These are phyloP conservation scores for Nymphaea thermarum DNA, from an alignment of 164 flowering plant species.

Conservation along the genomic window DNA sequence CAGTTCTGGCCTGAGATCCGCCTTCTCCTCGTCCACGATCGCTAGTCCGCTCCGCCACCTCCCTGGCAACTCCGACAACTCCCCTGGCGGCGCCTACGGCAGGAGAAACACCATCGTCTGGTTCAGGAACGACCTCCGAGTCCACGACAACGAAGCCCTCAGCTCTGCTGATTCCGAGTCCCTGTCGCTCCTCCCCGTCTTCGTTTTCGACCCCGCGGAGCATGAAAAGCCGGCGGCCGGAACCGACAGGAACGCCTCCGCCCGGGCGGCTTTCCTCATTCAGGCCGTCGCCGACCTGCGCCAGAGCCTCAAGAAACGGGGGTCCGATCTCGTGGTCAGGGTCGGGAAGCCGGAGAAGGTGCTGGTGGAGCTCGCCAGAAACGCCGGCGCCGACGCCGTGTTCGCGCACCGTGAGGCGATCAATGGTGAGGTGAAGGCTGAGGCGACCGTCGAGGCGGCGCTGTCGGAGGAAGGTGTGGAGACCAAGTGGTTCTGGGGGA, in stretches of 20 bases:
- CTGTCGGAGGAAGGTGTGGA: slow-evolving; percentile 86
- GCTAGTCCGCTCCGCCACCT: slow-evolving; percentile 37
- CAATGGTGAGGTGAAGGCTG: slow-evolving; percentile 61
- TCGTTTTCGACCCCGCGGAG: slow-evolving; percentile 82
- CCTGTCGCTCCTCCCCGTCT: slow-evolving; percentile 73
- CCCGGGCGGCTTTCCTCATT: slow-evolving; percentile 62
- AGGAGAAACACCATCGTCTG: slow-evolving; percentile 75
- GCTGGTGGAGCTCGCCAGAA: slow-evolving; percentile 61
- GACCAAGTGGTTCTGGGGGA: slow-evolving; percentile 87
- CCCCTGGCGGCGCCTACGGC: slow-evolving; percentile 47
- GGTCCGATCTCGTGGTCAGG: slow-evolving; percentile 79
- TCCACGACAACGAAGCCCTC: slow-evolving; percentile 81
- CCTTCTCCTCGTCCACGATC: slow-evolving; percentile 51
- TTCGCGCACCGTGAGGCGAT: slow-evolving; percentile 75
- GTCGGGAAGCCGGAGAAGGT: slow-evolving; percentile 78
- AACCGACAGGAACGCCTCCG: slow-evolving; percentile 78
- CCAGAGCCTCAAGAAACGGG: slow-evolving; percentile 45
- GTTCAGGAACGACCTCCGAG: slow-evolving; percentile 85
- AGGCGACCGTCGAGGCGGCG: slow-evolving; percentile 65
- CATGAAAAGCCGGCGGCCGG: slow-evolving; percentile 81
- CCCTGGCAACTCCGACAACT: slow-evolving; percentile 63
- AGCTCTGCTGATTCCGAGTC: slow-evolving; percentile 70
- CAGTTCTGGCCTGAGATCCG: slow-evolving; percentile 35
- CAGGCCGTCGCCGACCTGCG: slow-evolving; percentile 73
- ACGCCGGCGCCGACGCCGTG: slow-evolving; percentile 88